These are phyloP conservation scores for Hyaloscypha variabilis DNA, from an alignment of 495 filamentous ascomycete genomes.

Conservation along the genomic window DNA sequence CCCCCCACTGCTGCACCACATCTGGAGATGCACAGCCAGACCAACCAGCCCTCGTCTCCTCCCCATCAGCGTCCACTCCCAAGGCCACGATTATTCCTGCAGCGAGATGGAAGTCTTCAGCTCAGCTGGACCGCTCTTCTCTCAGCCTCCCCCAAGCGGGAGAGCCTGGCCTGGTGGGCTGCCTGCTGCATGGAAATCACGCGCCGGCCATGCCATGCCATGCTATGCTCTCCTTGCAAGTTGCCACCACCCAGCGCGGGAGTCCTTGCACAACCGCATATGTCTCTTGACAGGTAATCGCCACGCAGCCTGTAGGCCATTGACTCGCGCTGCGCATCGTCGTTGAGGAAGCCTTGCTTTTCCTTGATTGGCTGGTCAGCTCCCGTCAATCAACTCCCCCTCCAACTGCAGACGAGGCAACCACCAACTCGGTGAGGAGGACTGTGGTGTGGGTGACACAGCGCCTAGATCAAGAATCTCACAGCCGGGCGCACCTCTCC, in stretches of 20 bases:
- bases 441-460: constrained; percentile 19
- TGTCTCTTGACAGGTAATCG: background rate
- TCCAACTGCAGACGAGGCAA: background rate
- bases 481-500: background rate
- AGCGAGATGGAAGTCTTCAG: background rate
- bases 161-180: background rate
- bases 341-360: constrained; percentile 14
- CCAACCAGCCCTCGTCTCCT: constrained; percentile 1
- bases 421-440: constrained; percentile 11
- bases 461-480: background rate
- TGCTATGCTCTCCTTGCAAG: too few relatives aligned
- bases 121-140: background rate
- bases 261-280: background rate
- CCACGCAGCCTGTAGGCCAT: background rate
- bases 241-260: background rate
- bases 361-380: constrained; percentile 3
- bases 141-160: constrained; percentile 14
- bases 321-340: constrained; percentile 4
- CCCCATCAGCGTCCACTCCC: background rate
- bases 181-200: background rate
- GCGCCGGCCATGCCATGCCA: background rate
- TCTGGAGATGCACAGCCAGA: too few relatives aligned
- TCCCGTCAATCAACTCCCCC: background rate
- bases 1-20: constrained; percentile 11
- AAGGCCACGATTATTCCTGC: background rate